Evolutionary conservation across 805 yeast genomes (phyloP).

Genomic region (Saccharomyces kudriavzevii): DNA sequence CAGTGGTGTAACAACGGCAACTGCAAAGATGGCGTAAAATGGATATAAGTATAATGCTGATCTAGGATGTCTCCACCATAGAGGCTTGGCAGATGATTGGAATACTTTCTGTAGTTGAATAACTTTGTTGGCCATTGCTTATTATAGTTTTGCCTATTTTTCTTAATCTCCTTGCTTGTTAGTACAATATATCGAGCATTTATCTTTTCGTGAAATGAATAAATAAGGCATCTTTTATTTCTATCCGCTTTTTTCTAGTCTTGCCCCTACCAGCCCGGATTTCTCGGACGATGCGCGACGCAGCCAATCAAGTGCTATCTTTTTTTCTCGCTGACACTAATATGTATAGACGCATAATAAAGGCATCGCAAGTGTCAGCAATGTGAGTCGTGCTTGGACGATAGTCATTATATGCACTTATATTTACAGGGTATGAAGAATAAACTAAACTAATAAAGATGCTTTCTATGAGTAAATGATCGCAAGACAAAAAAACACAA

Average conservation of each 20-base stretch:
- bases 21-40: conserved; percentile 65
- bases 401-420: not conserved
- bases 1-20: conserved; percentile 57
- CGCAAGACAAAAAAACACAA: not conserved
- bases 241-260: not conserved
- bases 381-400: not conserved
- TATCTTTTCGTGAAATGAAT: not conserved
- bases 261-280: not conserved
- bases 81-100: conserved; percentile 50
- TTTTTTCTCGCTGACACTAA: not conserved
- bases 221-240: not conserved
- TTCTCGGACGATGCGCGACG: not conserved
- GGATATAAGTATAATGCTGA: conserved; percentile 70
- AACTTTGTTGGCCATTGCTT: conserved; percentile 36
- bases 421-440: not conserved
- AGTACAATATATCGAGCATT: not conserved
- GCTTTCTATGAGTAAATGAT: not conserved
- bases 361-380: not conserved
- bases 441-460: not conserved
- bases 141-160: not conserved
- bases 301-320: not conserved
- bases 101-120: conserved; percentile 52
- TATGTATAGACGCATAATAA: not conserved
- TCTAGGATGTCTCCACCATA: conserved; percentile 57
- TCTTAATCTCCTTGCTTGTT: not conserved